These are phyloP conservation scores for Dactylonectria macrodidyma DNA, from an alignment of 2,329 filamentous ascomycete species.

Conservation along the genomic window DNA sequence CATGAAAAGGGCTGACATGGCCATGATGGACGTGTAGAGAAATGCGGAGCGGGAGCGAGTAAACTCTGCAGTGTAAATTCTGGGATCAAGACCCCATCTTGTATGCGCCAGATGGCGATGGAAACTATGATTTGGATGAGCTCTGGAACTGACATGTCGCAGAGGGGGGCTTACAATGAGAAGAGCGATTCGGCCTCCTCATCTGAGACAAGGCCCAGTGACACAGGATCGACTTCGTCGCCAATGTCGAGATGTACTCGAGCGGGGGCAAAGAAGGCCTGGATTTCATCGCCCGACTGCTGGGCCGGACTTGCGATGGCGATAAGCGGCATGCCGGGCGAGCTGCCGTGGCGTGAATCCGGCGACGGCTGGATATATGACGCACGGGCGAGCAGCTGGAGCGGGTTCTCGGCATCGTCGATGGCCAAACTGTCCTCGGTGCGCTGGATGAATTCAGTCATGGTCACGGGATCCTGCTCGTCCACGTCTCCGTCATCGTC, in stretches of 20 bases:
- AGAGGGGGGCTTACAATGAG: constrained; percentile 66
- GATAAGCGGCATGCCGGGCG: constrained; percentile 44
- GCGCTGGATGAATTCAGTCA: constrained; percentile 48
- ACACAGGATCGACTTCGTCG: constrained; percentile 76
- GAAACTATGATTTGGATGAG: constrained; percentile 63
- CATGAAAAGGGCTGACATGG: constrained; percentile 77
- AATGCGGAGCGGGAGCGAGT: constrained; percentile 79
- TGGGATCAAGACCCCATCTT: constrained; percentile 79
- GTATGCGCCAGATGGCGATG: constrained; percentile 80
- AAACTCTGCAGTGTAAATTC: constrained; percentile 76
- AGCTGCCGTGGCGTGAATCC: constrained; percentile 48
- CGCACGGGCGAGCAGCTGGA: constrained; percentile 80
- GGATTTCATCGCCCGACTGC: constrained; percentile 62
- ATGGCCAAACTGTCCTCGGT: constrained; percentile 70
- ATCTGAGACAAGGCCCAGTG: constrained; percentile 77
- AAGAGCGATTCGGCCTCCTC: constrained; percentile 77
- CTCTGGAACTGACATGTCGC: neutral
- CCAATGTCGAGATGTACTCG: constrained; percentile 75
- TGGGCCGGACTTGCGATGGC: constrained; percentile 35
- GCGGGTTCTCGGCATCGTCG: constrained; percentile 82
- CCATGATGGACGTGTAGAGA: constrained; percentile 79
- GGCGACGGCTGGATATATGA: constrained; percentile 76
- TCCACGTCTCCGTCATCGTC: constrained; percentile 50
- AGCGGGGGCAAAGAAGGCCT: constrained; percentile 77
- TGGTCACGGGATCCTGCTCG: constrained; percentile 41